These are phyloP conservation scores for Chlamydomonas sphaeroides DNA, from an alignment of 139 green algal species.

Conservation along the genomic window DNA sequence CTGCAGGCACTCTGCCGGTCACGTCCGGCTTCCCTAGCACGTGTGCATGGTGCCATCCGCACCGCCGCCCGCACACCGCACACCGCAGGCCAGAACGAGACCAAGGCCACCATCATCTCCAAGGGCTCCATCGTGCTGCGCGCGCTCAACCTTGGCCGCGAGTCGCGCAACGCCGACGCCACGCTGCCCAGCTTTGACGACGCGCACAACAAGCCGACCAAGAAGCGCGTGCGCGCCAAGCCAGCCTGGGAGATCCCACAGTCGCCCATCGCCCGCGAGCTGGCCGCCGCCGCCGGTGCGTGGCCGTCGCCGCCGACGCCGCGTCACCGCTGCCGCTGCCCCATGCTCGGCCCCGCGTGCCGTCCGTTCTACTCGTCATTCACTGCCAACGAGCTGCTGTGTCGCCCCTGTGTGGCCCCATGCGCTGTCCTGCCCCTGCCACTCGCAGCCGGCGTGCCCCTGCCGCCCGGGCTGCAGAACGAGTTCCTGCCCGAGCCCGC, in stretches of 20 bases:
- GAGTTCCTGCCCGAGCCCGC: not conserved
- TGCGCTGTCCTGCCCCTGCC: not conserved
- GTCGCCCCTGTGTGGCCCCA: no score
- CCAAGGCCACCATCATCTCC: conserved; percentile 51
- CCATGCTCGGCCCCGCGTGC: no score
- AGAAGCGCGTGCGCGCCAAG: conserved; percentile 52
- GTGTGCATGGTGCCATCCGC: no score
- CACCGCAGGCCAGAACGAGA: conserved; percentile 26
- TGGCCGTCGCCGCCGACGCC: no score
- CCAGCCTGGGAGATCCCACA: conserved; percentile 48
- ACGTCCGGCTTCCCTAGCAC: no score
- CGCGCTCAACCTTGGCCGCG: conserved; percentile 59
- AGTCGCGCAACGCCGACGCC: conserved; percentile 42
- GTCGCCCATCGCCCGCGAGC: conserved; percentile 55
- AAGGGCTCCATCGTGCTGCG: conserved; percentile 55
- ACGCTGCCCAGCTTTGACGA: conserved; percentile 27
- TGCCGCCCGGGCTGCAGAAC: not conserved
- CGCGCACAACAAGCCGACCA: conserved; percentile 28
- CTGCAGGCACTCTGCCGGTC: no score
- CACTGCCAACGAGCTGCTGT: no score
- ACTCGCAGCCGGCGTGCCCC: not conserved
- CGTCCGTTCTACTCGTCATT: no score
- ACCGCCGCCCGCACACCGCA: not conserved
- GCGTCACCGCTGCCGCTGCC: no score
- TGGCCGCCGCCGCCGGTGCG: conserved; percentile 32